Conservation (phyloP, 2,329 filamentous ascomycete species). For the Arthrobotrys sphaeroides region DNA sequence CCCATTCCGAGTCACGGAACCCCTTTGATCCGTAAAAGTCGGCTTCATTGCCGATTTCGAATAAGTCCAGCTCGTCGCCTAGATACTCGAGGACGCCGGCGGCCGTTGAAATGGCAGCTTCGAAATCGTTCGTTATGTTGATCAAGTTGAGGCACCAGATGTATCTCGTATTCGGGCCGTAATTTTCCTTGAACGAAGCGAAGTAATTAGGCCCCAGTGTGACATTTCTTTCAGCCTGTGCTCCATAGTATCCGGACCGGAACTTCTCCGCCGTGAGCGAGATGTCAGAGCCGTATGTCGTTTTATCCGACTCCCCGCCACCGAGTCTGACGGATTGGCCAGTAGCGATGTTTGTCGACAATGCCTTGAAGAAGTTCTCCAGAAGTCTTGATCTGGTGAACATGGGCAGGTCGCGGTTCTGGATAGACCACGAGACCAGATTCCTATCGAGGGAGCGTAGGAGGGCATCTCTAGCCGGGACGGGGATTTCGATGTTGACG, state of each 20-base stretch:
- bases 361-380: slow-evolving; percentile 16
- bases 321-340: slow-evolving; percentile 31
- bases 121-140: slow-evolving; percentile 35
- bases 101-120: slow-evolving; percentile 34
- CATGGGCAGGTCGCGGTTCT: slow-evolving; percentile 40
- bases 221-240: slow-evolving; percentile 33
- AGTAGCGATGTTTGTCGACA: slow-evolving; percentile 17
- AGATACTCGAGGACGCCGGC: slow-evolving; percentile 32
- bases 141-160: slow-evolving; percentile 43
- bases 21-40: slow-evolving; percentile 46
- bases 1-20: slow-evolving; percentile 15
- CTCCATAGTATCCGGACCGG: slow-evolving; percentile 37
- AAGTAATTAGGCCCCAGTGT: slow-evolving; percentile 41
- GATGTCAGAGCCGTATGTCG: slow-evolving; percentile 24
- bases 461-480: slow-evolving; percentile 20
- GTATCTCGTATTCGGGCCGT: slow-evolving; percentile 24
- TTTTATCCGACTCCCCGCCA: slow-evolving; percentile 39
- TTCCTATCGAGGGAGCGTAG: slow-evolving; percentile 33
- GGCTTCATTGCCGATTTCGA: slow-evolving; percentile 49
- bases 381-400: slow-evolving; percentile 13
- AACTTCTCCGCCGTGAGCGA: slow-evolving; percentile 19
- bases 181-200: slow-evolving; percentile 30
- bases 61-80: slow-evolving; percentile 28
- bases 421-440: slow-evolving; percentile 43
- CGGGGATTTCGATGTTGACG: slow-evolving; percentile 21